Base-by-base conservation (phyloP, 2,329 filamentous ascomycete species). In the Biscogniauxia sp. region DNA sequence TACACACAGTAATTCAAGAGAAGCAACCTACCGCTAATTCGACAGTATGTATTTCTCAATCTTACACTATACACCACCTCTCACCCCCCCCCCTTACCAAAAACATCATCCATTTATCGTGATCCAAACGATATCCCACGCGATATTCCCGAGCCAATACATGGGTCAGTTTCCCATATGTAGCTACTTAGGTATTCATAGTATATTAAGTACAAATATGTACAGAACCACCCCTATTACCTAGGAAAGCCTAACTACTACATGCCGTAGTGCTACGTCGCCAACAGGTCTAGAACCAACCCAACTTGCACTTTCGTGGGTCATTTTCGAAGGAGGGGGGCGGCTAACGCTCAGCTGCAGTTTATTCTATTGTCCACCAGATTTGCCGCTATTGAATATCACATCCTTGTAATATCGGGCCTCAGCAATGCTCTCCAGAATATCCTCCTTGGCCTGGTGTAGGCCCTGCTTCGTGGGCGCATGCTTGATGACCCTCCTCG, bases 351-450 rank as follows among this genome's bases (percentile, higher is more conserved):
- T 45, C 37, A 45, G 37, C 37, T 45, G 17, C 45, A 13, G 25
- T 52, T n/a, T 28, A 50, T 25, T 28, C n/a, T 32, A 13, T n/a
- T 45, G 17, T 11, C 17, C 37, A 13, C 37, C 37, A 45, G 37
- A 7, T 56, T 56, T 50, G 9, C 20, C 26, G 11, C 20, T 56
- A 57, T 56, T 53, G 53, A 96, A 96, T 58, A 96, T 84, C 19
- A 78, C 79, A 61, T 88, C 80, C 69, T 85, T 86, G 76, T 97
- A 98, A 73, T 90, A 97, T 70, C 80, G 86, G 58, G 94, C 94
- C 79, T 99, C 95, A 59, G 85, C 88, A 64, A 99, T 97, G 76
- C 94, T 98, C 79, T 99, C 95, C 62, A 97, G 76, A 60, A 99
- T 97, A 75, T 99, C 95, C 58, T 92, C 87, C 69, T 84, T 87